Evolutionary conservation across 1,284 basidiomycete genomes (phyloP), one percentile per base, ranked within the genome.

Genomic region (Cutaneotrichosporon sp.): DNA sequence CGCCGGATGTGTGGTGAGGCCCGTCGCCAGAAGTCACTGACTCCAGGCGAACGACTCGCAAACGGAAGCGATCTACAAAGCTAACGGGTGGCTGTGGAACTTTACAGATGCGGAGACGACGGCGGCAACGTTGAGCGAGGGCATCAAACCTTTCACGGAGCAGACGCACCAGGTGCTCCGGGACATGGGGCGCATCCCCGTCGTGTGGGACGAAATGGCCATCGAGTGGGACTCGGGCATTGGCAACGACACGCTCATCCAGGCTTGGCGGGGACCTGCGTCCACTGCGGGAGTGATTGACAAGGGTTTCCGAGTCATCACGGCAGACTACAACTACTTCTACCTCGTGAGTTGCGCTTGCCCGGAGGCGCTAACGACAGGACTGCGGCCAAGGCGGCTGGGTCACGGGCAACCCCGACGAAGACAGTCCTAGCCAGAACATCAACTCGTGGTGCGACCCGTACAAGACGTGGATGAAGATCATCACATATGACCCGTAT

Each of bases 301-400:
- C 1, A 79, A 82, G 58, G 82, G 84, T 2, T 82, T 80, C 69
- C 74, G 79, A 6, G 72, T 88, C 37, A 78, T 90, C 16, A 85
- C 87, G 54, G 81, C 82, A 4, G 79, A 86, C 1, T 83, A 81
- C 12, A 80, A 87, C 62, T 87, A 82, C 74, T 86, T 89, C 72
- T 90, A 90, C 68, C 80, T 90, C 17, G 83, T 81, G 67, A 33
- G 77, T 26, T 8, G 7, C 38, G 14, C 5, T 12, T 31, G 29
- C 14, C 22, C 12, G 24, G 22, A n/a, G 7, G 9, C 11, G 22
- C 38, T 41, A 24, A 41, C 24, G 5, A 3, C 46, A 52, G 83
- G 87, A 90, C 62, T 88, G 87, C 67, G 89, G 91, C 12, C 83
- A 75, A 0, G 89, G 90, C 4, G 82, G 72, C 35, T 92, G 88